phyloP scores from a whole-genome alignment of 108 stramenopile species.

The Nitzschia sp. region DNA sequence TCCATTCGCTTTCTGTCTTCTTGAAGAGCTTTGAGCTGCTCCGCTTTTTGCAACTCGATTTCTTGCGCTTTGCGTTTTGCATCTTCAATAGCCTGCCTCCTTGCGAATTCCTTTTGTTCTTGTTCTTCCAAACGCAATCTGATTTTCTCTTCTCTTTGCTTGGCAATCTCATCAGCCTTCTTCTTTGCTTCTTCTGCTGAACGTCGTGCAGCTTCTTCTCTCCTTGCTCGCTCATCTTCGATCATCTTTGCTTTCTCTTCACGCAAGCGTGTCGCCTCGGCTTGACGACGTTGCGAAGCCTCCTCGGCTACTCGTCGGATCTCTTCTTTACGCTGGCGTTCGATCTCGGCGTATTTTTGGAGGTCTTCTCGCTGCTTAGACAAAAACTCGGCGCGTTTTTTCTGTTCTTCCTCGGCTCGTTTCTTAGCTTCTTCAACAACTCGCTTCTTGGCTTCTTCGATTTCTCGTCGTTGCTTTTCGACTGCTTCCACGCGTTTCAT shows the following conservation, averaged over 20 bases:
- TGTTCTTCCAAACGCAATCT: neutral
- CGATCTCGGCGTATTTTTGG: slow-evolving; percentile 15
- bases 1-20: neutral
- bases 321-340: neutral
- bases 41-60: neutral
- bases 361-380: slow-evolving; percentile 1
- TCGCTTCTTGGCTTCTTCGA: neutral
- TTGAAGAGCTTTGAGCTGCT: neutral
- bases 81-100: neutral
- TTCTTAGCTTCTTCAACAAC: neutral
- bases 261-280: neutral
- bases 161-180: neutral
- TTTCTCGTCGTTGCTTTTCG: neutral
- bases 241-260: neutral
- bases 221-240: neutral
- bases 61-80: slow-evolving; percentile 1
- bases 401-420: slow-evolving; percentile 6
- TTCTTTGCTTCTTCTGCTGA: neutral
- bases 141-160: neutral
- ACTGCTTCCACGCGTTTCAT: neutral
- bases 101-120: neutral
- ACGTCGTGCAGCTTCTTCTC: neutral
- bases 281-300: neutral
- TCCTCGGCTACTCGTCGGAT: neutral
- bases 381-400: neutral